Evolutionary conservation across 164 flowering plant genomes (phyloP).

Genomic region (Echeveria elegans): DNA sequence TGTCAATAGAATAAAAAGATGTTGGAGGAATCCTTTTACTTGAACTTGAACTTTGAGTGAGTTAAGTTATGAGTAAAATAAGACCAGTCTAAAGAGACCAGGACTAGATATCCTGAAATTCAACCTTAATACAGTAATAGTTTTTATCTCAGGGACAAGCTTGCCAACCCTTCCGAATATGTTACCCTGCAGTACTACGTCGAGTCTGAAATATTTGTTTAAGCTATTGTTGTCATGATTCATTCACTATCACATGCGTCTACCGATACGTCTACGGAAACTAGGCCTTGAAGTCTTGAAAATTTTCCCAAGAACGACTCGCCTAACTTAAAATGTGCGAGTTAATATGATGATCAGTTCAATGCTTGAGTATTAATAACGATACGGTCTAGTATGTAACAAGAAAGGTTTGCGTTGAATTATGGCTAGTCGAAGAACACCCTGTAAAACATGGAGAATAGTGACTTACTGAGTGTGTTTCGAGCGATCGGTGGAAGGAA

Average conservation of each 20-base stretch:
- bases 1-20: no score
- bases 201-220: neutral
- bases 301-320: neutral
- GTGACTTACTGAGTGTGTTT: neutral
- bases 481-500: neutral
- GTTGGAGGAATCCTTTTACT: no score
- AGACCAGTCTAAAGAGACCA: neutral
- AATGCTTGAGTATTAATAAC: no score
- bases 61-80: no score
- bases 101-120: neutral
- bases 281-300: constrained; percentile 1
- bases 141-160: constrained; percentile 4
- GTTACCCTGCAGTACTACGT: neutral
- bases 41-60: no score
- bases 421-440: neutral
- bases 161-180: neutral
- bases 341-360: no score
- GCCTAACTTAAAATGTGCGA: neutral
- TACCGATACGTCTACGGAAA: neutral
- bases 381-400: no score
- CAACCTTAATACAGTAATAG: neutral
- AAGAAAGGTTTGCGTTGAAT: no score
- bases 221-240: neutral
- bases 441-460: neutral
- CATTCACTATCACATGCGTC: neutral